phyloP scores from a whole-genome alignment of 2,329 filamentous ascomycete genomes.

The Emericellopsis atlantica region DNA sequence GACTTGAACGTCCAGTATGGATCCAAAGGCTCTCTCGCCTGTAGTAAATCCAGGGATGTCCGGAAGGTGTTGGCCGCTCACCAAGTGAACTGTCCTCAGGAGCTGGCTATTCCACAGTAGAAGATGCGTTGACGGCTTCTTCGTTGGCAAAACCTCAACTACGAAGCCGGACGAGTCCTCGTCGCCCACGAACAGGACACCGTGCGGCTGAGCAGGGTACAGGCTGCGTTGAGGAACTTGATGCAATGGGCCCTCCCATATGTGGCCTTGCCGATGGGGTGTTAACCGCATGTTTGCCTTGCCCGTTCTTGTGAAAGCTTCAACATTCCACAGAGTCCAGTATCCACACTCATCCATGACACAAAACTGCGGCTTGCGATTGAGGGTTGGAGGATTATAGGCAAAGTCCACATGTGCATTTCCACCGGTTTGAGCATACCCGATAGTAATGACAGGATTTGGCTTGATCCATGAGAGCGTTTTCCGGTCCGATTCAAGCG shows the following conservation, averaged over 20 bases:
- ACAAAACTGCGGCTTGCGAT: slow-evolving; percentile 46
- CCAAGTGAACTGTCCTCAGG: slow-evolving; percentile 22
- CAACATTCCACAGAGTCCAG: slow-evolving; percentile 58
- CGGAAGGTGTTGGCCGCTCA: slow-evolving; percentile 14
- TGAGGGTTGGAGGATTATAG: slow-evolving; percentile 41
- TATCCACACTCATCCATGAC: slow-evolving; percentile 51
- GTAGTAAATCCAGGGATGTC: slow-evolving; percentile 12
- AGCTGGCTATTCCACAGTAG: slow-evolving; percentile 22
- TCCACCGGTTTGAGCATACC: slow-evolving; percentile 37
- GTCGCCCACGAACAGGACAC: slow-evolving; percentile 26
- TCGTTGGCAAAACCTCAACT: neutral
- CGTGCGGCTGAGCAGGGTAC: slow-evolving; percentile 23
- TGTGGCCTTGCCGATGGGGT: slow-evolving; percentile 27
- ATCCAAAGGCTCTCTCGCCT: slow-evolving; percentile 14
- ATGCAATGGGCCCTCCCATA: slow-evolving; percentile 22
- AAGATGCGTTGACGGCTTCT: slow-evolving; percentile 11
- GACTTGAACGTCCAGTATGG: slow-evolving; percentile 41
- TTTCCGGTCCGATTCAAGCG: neutral
- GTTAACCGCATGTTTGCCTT: slow-evolving; percentile 19
- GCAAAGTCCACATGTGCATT: slow-evolving; percentile 46
- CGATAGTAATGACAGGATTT: slow-evolving; percentile 41
- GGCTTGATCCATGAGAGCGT: slow-evolving; percentile 38
- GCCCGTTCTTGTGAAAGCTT: slow-evolving; percentile 19
- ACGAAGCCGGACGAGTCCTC: slow-evolving; percentile 1
- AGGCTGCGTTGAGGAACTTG: slow-evolving; percentile 16